Evolutionary conservation across 2,329 filamentous ascomycete species (phyloP).

Genomic region (Xylaria sp.): DNA sequence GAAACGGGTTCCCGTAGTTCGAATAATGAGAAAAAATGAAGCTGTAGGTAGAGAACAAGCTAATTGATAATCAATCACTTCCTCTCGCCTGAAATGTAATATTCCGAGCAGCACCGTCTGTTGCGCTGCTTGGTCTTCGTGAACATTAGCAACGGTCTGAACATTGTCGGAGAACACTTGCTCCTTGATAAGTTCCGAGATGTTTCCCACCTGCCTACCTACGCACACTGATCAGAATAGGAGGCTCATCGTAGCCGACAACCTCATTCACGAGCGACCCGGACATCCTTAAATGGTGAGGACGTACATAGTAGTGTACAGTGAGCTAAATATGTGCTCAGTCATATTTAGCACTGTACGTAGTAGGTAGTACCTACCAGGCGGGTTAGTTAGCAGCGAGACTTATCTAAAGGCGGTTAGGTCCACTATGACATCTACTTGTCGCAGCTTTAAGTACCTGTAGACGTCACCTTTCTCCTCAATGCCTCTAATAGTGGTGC

Average conservation of each 20-base stretch:
- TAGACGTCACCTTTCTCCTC: slow-evolving; percentile 6
- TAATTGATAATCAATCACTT: neutral
- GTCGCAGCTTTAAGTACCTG: slow-evolving; percentile 6
- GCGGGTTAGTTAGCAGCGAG: neutral
- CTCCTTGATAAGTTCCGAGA: no score
- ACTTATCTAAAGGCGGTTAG: neutral
- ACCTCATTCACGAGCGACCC: no score
- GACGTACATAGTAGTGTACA: neutral
- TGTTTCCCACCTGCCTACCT: no score
- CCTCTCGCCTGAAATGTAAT: neutral
- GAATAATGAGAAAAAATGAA: slow-evolving; percentile 4
- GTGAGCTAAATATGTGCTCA: neutral
- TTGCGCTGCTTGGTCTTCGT: no score
- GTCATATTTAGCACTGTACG: slow-evolving; percentile 3
- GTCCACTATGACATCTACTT: slow-evolving; percentile 31
- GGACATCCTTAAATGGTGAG: no score
- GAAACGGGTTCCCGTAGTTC: neutral
- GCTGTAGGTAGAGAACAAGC: neutral
- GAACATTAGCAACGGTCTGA: no score
- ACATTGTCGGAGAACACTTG: no score
- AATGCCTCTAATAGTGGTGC: neutral
- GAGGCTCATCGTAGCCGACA: no score
- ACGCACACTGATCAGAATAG: no score
- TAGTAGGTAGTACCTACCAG: neutral
- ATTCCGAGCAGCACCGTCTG: neutral